These are phyloP conservation scores for Cucurbita pepo DNA, from an alignment of 306 rosid species.

Conservation along the genomic window DNA sequence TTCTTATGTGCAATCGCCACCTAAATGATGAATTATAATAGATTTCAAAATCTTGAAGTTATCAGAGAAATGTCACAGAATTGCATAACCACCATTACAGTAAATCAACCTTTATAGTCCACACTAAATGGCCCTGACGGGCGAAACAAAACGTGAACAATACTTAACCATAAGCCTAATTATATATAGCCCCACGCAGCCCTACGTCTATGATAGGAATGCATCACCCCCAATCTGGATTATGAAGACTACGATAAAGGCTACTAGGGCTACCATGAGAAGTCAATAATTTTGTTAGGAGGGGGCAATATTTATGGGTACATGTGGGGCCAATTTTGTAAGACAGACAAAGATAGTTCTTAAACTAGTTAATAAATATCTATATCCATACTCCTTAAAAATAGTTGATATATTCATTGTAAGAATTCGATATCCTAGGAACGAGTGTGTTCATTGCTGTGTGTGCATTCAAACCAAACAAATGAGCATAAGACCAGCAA, in stretches of 20 bases:
- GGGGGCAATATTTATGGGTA: not conserved
- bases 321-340: not conserved
- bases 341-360: not conserved
- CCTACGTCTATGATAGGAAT: not conserved
- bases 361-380: not conserved
- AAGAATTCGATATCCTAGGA: not conserved
- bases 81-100: not conserved
- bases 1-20: slow-evolving; percentile 37
- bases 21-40: slow-evolving; percentile 6
- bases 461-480: not conserved
- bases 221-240: not conserved
- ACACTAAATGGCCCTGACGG: not conserved
- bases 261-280: not conserved
- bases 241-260: not conserved
- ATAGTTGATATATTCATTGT: not conserved
- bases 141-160: not conserved
- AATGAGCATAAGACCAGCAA: not conserved
- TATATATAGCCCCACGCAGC: not conserved
- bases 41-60: not conserved
- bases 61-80: not conserved
- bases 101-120: not conserved
- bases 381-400: not conserved
- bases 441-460: too few relatives aligned
- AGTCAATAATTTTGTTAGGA: not conserved
- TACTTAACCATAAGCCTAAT: not conserved